These are phyloP conservation scores for Mikania micrantha DNA, from an alignment of 129 eudicot genomes.

Conservation along the genomic window DNA sequence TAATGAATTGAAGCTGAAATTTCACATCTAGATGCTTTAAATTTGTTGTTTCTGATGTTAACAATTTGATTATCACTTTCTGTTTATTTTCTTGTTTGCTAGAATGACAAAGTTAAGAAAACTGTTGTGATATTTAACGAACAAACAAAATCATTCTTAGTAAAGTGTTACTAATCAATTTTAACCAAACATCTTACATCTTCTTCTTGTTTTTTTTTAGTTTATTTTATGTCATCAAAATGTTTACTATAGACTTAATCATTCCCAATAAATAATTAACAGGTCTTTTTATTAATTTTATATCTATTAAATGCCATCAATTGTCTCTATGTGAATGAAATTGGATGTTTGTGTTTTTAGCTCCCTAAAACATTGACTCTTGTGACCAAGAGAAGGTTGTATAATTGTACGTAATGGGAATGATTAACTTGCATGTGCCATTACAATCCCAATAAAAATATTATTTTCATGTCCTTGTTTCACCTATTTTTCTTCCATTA, in stretches of 20 bases:
- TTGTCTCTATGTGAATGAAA: slow-evolving; percentile 4
- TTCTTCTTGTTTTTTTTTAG: background rate
- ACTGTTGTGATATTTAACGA: slow-evolving; percentile 12
- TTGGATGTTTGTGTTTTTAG: background rate
- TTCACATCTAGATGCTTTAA: slow-evolving; percentile 7
- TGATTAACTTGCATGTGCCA: slow-evolving; percentile 16
- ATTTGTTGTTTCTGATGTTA: slow-evolving; percentile 10
- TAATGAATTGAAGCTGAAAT: slow-evolving; percentile 6
- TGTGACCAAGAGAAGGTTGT: slow-evolving; percentile 4
- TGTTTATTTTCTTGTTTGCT: slow-evolving; percentile 15
- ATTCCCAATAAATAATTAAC: background rate
- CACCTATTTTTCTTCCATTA: background rate
- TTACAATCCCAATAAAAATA: slow-evolving; percentile 12
- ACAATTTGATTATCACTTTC: slow-evolving; percentile 2
- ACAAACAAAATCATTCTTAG: too few relatives aligned
- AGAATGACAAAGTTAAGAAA: slow-evolving; percentile 15
- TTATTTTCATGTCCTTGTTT: slow-evolving; percentile 4
- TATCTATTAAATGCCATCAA: background rate
- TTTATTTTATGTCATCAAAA: background rate
- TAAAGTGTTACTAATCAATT: too few relatives aligned
- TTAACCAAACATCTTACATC: background rate
- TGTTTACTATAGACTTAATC: background rate
- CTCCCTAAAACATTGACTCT: background rate
- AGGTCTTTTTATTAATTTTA: background rate
- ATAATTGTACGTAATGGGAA: background rate